Evolutionary conservation across 2,329 filamentous ascomycete genomes (phyloP), one percentile per base, ranked within the genome.

Genomic region (Microdochium paspali): DNA sequence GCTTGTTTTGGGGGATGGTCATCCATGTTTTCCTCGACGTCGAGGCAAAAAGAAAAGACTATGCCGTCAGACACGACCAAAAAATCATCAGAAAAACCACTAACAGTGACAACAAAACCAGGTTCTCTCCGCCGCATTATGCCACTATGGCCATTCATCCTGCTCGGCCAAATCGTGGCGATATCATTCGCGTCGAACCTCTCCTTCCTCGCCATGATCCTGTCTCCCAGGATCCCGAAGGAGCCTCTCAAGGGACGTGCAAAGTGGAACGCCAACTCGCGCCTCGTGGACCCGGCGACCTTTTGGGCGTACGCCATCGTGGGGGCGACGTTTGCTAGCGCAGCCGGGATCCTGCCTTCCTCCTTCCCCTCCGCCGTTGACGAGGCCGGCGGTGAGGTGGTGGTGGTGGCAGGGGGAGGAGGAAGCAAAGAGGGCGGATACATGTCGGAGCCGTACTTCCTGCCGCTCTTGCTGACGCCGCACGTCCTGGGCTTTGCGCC

Each of bases 111-210:
- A 28, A 3, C 15, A 7, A 13, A 28, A 28, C 26, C 26, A 28
- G 35, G 35, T 20, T 20, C 35, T 20, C 35, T 40, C 5, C 35
- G 35, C 35, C 45, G 20, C 1, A 56, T 59, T 18, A 49, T 54
- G 0, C 50, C 54, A 24, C 25, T 49, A n/a, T 59, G 57, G 57
- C 28, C 47, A 1, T 60, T 61, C 12, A 52, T 61, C 51, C 51
- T 60, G 2, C 54, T 61, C 0, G 57, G 58, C 18, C 56, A 59
- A 21, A 47, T 58, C 7, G 54, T 60, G 1, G 58, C 56, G 28
- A 60, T 60, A 5, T 59, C 56, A 0, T 58, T 61, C 46, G 59
- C 58, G 1, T 46, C 53, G 0, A 60, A 60, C 25, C 23, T 61
- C 10, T 59, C 51, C 6, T 59, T 61, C 21, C 53, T 60, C 6